phyloP scores from a whole-genome alignment of 1,284 basidiomycete species.

The Meira miltonrushii region DNA sequence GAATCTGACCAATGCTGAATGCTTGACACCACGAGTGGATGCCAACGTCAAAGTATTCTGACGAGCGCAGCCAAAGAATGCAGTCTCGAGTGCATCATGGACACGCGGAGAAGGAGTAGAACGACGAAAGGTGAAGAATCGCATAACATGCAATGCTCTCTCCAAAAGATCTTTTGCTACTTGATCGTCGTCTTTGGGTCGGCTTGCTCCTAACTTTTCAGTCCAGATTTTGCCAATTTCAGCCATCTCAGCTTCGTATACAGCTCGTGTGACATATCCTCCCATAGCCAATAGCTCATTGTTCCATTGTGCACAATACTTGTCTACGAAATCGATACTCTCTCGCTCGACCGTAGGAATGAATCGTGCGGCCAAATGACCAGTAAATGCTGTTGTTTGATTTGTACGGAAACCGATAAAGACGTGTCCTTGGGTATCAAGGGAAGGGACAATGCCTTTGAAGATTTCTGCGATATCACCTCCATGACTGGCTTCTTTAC shows the following conservation, averaged over 20 bases:
- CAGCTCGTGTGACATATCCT: constrained; percentile 67
- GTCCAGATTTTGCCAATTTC: constrained; percentile 54
- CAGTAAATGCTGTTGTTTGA: constrained; percentile 88
- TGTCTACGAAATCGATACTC: constrained; percentile 66
- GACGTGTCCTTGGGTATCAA: constrained; percentile 49
- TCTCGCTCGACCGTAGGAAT: constrained; percentile 97
- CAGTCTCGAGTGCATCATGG: constrained; percentile 68
- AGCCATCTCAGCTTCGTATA: constrained; percentile 79
- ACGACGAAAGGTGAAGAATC: constrained; percentile 55
- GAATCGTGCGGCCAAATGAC: constrained; percentile 72
- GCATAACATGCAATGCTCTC: constrained; percentile 73
- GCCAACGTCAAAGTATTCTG: constrained; percentile 65
- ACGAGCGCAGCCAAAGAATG: constrained; percentile 69
- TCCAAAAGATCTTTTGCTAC: constrained; percentile 26
- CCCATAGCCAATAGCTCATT: constrained; percentile 56
- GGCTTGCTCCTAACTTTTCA: constrained; percentile 56
- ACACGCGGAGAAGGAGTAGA: constrained; percentile 84
- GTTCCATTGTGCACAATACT: constrained; percentile 48
- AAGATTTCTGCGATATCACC: constrained; percentile 46
- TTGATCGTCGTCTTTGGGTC: constrained; percentile 59
- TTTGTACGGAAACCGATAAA: constrained; percentile 60
- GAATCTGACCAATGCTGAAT: constrained; percentile 68
- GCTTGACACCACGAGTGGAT: constrained; percentile 71
- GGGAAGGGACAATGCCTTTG: constrained; percentile 48
- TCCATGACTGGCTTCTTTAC: constrained; percentile 54